Evolutionary conservation across 2,329 filamentous ascomycete genomes (phyloP), one percentile per base, ranked within the genome.

Genomic region (Helotiales sp.): DNA sequence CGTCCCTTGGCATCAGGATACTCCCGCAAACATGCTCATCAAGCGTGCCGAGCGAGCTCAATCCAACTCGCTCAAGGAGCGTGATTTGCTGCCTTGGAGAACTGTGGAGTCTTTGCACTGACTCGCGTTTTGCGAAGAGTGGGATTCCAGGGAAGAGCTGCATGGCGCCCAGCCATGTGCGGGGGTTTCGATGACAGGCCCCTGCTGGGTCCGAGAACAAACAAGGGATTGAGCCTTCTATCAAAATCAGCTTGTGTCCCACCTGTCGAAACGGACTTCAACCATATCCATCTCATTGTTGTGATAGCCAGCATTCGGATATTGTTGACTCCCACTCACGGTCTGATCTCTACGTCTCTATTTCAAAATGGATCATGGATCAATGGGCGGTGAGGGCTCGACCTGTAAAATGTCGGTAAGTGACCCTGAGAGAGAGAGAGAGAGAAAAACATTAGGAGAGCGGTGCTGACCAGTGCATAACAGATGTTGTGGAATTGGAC

Each of bases 401-500:
- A 8, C 40, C 22, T 73, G 68, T 30, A 59, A 70, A n/a, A 69
- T 70, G 4, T 69, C 69, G 47, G 66, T 69, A 60, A 40, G 55
- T 66, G 11, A 3, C 22, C 17, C 26, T 4, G 8, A 11, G 20
- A n/a, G 28, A 6, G 26, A 49, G n/a, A n/a, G n/a, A 28, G 52
- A 4, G 20, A 37, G 32, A 26, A 0, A 13, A n/a, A 32, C 11
- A 3, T 50, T 15, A 26, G 60, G 37, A 69, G 30, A 20, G 6
- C 10, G n/a, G 6, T 20, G n/a, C 8, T 22, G 32, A 40, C 54
- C 20, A 45, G 20, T 47, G 20, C 17, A 24, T 49, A 63, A 24
- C 30, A 92, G 89, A 93, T 93, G 91, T 81, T 92, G 43, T 93
- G 91, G 90, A 93, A 93, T 78, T 92, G 90, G 89, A 84, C 91